Conservation (phyloP, 805 yeast genomes). For the Ogataea methylovora region DNA sequence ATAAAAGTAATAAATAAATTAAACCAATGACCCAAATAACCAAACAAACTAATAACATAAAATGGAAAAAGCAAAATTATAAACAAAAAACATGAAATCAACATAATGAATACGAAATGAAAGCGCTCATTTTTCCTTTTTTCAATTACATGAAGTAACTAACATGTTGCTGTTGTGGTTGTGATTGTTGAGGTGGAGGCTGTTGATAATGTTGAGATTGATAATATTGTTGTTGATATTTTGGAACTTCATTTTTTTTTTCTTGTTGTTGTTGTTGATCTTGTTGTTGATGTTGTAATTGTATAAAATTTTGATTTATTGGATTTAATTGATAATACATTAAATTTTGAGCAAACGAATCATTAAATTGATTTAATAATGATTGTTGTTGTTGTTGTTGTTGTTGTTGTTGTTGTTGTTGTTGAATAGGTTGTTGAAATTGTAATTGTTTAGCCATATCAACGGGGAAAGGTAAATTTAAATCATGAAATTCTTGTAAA, state of each 20-base stretch:
- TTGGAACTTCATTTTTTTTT: neutral
- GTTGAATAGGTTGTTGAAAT: conserved; percentile 1
- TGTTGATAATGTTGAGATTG: neutral
- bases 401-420: conserved; percentile 1
- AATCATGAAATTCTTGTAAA: too few species aligned
- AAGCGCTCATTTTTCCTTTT: too few species aligned
- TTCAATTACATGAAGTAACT: too few species aligned
- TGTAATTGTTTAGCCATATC: neutral
- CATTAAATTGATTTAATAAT: neutral
- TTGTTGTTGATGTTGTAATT: neutral
- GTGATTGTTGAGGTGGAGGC: neutral
- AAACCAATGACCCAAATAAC: too few species aligned
- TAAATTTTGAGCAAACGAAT: neutral
- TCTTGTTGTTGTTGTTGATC: too few species aligned
- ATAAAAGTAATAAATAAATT: too few species aligned
- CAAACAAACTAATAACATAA: too few species aligned
- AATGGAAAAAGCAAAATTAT: too few species aligned
- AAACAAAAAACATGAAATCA: too few species aligned
- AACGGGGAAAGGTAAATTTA: neutral
- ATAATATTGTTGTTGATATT: neutral
- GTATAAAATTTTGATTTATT: neutral
- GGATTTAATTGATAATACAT: neutral
- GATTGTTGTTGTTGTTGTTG: neutral
- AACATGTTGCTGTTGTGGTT: neutral
- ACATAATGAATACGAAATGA: too few species aligned